Evolutionary conservation across 2,329 filamentous ascomycete genomes (phyloP), one percentile per base, ranked within the genome.

Genomic region (Sporothrix schenckii): DNA sequence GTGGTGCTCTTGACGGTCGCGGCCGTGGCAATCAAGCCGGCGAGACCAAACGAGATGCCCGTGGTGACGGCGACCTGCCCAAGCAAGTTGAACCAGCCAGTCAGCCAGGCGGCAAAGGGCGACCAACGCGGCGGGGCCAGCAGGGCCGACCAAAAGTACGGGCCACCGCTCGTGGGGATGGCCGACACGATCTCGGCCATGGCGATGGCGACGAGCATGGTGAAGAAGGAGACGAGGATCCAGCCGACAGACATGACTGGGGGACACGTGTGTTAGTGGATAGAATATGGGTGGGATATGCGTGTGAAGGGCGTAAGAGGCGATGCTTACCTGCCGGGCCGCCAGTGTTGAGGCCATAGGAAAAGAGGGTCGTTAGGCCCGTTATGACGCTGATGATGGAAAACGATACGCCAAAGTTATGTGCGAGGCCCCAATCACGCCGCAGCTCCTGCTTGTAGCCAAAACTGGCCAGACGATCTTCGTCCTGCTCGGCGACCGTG

Each of bases 341-440:
- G 47, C 85, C 85, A 4, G 84, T 87, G 44, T 79, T 81, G 24
- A 88, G 77, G 3, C 86, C 86, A 82, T 86, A 87, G 34, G 80
- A 77, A 75, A 88, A 88, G 1, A 88, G 78, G 0, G 86, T 88
- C 0, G 86, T 87, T 56, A 88, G 82, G 66, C 86, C 86, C 1
- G 86, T 88, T 71, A 88, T 86, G 66, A 88, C 85, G 69, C 83
- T 86, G 75, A 88, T 88, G 74, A 88, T 88, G 6, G 85, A 87
- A 76, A 88, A 88, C 0, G 85, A 88, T 7, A 88, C 85, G 39
- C 86, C 86, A 78, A 88, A 88, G 75, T 88, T 88, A 74, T 88
- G 86, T 67, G 84, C 78, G 71, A 88, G 74, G 4, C 84, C 83
- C 86, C 86, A 88, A 76, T 87, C 85, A 65, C 86, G 80, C 49